These are phyloP conservation scores for Fusarium begoniae DNA, from an alignment of 2,329 filamentous ascomycete genomes.

Conservation along the genomic window DNA sequence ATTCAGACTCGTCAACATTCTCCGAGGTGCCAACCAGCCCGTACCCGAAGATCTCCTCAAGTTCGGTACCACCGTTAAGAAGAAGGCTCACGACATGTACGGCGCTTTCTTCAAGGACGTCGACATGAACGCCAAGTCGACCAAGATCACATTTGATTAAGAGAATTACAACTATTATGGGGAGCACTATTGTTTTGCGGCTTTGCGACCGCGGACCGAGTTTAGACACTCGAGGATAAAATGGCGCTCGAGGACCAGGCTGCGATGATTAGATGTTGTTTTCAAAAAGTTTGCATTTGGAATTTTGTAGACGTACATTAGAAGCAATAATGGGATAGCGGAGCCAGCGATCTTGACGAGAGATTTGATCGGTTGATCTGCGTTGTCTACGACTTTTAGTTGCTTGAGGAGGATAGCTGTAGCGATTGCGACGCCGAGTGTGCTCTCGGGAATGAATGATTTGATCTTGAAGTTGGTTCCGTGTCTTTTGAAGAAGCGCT, in stretches of 20 bases:
- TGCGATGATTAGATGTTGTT: slow-evolving; percentile 48
- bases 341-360: slow-evolving; percentile 60
- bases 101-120: slow-evolving; percentile 96
- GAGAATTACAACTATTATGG: slow-evolving; percentile 10
- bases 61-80: slow-evolving; percentile 98
- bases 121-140: slow-evolving; percentile 82
- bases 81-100: slow-evolving; percentile 96
- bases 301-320: slow-evolving; percentile 65
- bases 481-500: slow-evolving; percentile 64
- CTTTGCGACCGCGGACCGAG: slow-evolving; percentile 50
- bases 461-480: slow-evolving; percentile 46
- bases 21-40: slow-evolving; percentile 90
- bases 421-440: slow-evolving; percentile 41
- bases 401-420: slow-evolving; percentile 42
- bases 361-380: slow-evolving; percentile 43
- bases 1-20: slow-evolving; percentile 85
- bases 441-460: slow-evolving; percentile 43
- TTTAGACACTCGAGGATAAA: slow-evolving; percentile 63
- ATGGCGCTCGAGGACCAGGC: slow-evolving; percentile 62
- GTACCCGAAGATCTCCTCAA: slow-evolving; percentile 92
- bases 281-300: slow-evolving; percentile 19
- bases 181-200: slow-evolving; percentile 43
- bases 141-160: slow-evolving; percentile 90
- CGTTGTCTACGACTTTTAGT: slow-evolving; percentile 38
- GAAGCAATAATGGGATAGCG: slow-evolving; percentile 61